Conservation (phyloP, 768 basidiomycete genomes). For the Coprinellus aureogranulatus region DNA sequence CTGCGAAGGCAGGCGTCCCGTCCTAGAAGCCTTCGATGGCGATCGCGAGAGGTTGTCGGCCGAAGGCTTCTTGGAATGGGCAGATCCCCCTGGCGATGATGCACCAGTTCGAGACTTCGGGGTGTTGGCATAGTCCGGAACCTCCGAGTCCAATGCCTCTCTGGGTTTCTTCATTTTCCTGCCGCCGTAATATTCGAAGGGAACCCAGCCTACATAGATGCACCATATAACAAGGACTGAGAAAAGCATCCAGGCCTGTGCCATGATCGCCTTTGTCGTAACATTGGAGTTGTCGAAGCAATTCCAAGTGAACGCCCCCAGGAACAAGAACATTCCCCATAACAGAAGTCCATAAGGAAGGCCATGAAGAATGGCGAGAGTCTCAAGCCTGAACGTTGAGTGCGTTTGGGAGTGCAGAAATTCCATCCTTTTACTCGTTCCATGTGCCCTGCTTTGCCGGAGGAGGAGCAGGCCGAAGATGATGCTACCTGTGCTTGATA, state of each 20-base stretch:
- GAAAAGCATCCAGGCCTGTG: conserved; percentile 6
- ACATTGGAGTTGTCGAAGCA: conserved; percentile 22
- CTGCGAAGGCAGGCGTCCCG: too few species aligned
- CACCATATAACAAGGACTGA: conserved; percentile 21
- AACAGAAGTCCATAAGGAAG: conserved; percentile 27
- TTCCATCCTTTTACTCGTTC: background rate
- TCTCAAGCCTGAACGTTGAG: conserved; percentile 15
- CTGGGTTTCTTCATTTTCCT: too few species aligned
- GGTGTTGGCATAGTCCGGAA: too few species aligned
- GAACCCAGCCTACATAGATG: conserved; percentile 19
- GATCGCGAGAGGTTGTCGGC: too few species aligned
- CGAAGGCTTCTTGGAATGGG: too few species aligned
- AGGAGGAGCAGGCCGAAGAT: conserved; percentile 42
- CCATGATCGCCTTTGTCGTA: conserved; percentile 15
- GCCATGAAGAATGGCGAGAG: conserved; percentile 26
- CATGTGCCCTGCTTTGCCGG: conserved; percentile 29
- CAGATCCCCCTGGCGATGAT: too few species aligned
- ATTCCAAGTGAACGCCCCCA: conserved; percentile 24
- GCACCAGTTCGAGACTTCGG: too few species aligned
- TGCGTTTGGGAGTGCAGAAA: conserved; percentile 7
- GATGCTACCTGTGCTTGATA: conserved; percentile 44
- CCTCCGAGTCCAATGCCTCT: too few species aligned
- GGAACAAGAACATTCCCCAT: conserved; percentile 26
- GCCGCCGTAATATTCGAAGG: background rate
- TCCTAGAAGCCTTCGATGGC: too few species aligned